Evolutionary conservation across 2,329 filamentous ascomycete genomes (phyloP), one percentile per base, ranked within the genome.

Genomic region (Arthrobotrys sinensis): DNA sequence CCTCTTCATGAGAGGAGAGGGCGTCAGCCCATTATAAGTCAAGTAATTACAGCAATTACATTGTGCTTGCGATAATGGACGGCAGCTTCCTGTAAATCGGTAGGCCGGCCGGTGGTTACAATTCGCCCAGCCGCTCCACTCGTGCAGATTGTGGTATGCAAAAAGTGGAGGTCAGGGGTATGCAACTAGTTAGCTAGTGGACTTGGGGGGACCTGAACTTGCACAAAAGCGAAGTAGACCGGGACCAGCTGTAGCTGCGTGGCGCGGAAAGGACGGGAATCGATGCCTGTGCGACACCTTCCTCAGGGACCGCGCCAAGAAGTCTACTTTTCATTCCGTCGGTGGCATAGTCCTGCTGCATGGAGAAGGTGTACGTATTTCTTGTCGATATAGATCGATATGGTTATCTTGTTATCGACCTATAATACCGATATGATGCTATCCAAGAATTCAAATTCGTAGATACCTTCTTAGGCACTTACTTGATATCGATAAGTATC

Each of bases 261-360:
- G 67, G 69, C 69, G 69, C 60, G 69, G 60, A 65, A 73, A 43
- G 55, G 60, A 65, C 69, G 69, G 69, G 67, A 71, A 65, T 72
- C 34, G 68, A 64, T 72, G 68, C 68, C 68, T 72, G 68, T 65
- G 12, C n/a, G 19, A 21, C 57, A 52, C 67, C 65, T 69, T 69
- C 65, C 65, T 60, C 24, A 36, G 55, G 38, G 38, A 10, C 21
- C 5, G 19, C 38, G 68, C 68, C 68, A 72, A 72, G 68, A 34
- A 21, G 50, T 63, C 46, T 50, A 36, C 16, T 62, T 7, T n/a
- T n/a, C n/a, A 32, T 4, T 40, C 57, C 16, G 40, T 45, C 40
- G 40, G 14, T 16, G 12, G 8, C 7, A 12, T 12, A 12, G 36
- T 8, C 36, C 36, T 12, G 36, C 12, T 38, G 40, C 40, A 45